Base-by-base conservation (phyloP, 2,329 filamentous ascomycete genomes). In the Aspergillus calidoustus region DNA sequence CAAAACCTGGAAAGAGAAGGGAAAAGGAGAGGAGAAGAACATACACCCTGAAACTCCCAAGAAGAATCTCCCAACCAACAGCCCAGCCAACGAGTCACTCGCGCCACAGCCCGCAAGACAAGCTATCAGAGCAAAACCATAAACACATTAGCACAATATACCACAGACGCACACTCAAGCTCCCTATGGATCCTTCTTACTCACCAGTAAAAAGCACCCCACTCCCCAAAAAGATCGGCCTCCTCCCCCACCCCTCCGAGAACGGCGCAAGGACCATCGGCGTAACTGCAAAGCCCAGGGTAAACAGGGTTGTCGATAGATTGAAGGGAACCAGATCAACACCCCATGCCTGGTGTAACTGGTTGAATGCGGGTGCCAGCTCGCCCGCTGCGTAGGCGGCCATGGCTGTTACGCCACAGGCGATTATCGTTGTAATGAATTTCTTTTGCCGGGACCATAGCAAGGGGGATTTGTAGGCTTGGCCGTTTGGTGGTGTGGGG, bases 241-340 rank as follows among this genome's bases (percentile, higher is more conserved):
- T 43, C 19, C 51, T 30, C 51, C 51, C 51, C 51, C 30, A 38
- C 13, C n/a, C n/a, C 31, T 53, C 51, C 38, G 51, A 53, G 41
- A 53, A 53, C 9, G 51, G 51, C 9, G 51, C 51, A 4, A 53
- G 30, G 3, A 53, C 13, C 51, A 53, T 53, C 3, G 51, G 51
- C 17, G 30, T 41, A 41, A 53, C 15, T 2, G 51, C 51, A 41
- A 53, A 53, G 5, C 51, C 51, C 7, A 41, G 17, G 8, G 51
- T 53, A 53, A 53, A 53, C 23, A 47, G 44, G 2, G 49, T 51
- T 6, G 49, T 51, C 3, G 9, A 17, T 17, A 51, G 25, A 19
- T 51, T 51, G 25, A 17, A 31, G 2, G 49, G 22, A 11, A 51
- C 25, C 30, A 4, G 28, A 4, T n/a, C 28, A 6, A 51, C 28